Percentiles rank a stretch among this genome's conserved stretches.
Conservation (phyloP, 176 grass and related monocot genomes). For the Eragrostis nindensis region DNA sequence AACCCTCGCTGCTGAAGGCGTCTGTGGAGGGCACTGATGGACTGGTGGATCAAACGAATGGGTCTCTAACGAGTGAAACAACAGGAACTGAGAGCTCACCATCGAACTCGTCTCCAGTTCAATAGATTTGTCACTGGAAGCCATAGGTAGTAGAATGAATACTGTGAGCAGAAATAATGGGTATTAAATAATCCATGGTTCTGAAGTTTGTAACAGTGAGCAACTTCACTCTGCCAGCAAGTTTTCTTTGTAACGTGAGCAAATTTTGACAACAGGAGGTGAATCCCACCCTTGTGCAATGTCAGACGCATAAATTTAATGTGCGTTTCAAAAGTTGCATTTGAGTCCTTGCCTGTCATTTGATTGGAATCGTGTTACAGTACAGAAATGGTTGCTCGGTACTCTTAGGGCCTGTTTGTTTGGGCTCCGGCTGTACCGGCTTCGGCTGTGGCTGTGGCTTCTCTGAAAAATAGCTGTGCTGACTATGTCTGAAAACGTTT, state of each 20-base stretch:
- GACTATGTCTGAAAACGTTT: too few relatives aligned
- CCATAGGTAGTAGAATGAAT: constrained; percentile 27
- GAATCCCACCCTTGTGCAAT: neutral
- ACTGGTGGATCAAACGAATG: constrained; percentile 48
- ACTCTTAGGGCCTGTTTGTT: too few relatives aligned
- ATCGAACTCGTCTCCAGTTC: constrained; percentile 28
- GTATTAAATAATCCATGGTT: constrained; percentile 17
- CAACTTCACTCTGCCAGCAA: too few relatives aligned
- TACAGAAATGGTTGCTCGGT: neutral
- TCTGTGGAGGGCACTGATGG: constrained; percentile 16
- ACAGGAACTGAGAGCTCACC: constrained; percentile 34
- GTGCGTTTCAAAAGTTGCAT: neutral
- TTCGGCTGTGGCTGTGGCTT: too few relatives aligned
- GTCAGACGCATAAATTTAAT: neutral
- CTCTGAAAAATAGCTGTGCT: too few relatives aligned
- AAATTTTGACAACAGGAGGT: constrained; percentile 42
- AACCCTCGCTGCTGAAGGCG: constrained; percentile 33
- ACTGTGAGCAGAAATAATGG: constrained; percentile 38
- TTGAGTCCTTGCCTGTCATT: neutral
- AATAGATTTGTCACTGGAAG: constrained; percentile 38
- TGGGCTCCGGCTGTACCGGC: too few relatives aligned
- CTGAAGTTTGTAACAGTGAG: constrained; percentile 35
- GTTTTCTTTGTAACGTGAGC: constrained; percentile 41
- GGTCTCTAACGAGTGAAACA: constrained; percentile 5
- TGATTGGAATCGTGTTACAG: neutral